Evolutionary conservation across 495 filamentous ascomycete genomes (phyloP), one percentile per base, ranked within the genome.

Genomic region (Aspergillus wentii): DNA sequence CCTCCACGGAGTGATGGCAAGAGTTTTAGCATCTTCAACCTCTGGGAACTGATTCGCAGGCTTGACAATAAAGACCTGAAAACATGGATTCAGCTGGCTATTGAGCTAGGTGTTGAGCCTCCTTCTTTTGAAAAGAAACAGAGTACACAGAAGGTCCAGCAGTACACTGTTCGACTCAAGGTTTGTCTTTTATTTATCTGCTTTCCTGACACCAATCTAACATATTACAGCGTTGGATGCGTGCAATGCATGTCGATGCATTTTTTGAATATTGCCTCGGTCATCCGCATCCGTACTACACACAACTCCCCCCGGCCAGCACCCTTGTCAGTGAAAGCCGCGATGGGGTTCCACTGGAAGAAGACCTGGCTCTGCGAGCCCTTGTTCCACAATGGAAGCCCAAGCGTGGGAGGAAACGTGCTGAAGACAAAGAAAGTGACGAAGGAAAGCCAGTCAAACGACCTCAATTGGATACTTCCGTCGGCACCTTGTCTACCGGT

Each of bases 141-240:
- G 61, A 95, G 88, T 56, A 82, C 88, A 2, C 92, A 98, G 59
- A 98, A 95, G 58, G 88, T 98, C 25, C 91, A 96, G 59, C 92
- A 98, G 54, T 98, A 98, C 65, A 88, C 88, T 33, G 92, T 96
- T 22, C 72, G 92, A 34, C 66, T 97, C 29, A 97, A 96, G 78
- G 88, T 90, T 67, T 42, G 68, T 54, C 7, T 35, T n/a, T 23
- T 27, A 17, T 44, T 25, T 22, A 16, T 13, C 29, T 34, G 23
- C 11, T 4, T 8, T 27, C 5, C 1, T 25, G 11, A 22, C 26
- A 48, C 55, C n/a, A n/a, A 30, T 56, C 30, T 21, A 25, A 44
- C 39, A 14, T 38, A 17, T 10, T 39, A 43, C 43, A 95, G 85
- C 78, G 92, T 41, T 98, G 92, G 92, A 92, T 98, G 86, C 88